phyloP scores from a whole-genome alignment of 306 rosid species.

The Neltuma alba region DNA sequence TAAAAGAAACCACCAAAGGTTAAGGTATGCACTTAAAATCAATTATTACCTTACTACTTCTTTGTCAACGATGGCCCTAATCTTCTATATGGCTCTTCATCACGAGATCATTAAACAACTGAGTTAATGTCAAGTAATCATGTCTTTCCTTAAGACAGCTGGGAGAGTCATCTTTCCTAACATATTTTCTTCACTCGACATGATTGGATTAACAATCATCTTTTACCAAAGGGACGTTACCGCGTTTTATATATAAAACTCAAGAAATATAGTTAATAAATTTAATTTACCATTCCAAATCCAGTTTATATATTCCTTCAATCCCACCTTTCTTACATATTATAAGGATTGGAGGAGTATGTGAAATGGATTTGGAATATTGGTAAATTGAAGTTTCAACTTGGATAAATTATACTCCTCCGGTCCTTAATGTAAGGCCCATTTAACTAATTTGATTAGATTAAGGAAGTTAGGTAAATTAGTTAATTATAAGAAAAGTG shows the following conservation, averaged over 20 bases:
- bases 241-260: neutral
- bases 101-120: neutral
- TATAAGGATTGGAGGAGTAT: too few relatives aligned
- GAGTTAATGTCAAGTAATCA: neutral
- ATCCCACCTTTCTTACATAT: too few relatives aligned
- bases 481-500: too few relatives aligned
- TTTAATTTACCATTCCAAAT: conserved; percentile 1
- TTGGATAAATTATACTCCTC: too few relatives aligned
- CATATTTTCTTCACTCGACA: neutral
- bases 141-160: neutral
- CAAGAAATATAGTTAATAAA: neutral
- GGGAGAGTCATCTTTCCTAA: neutral
- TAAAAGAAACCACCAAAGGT: neutral
- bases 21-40: neutral
- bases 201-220: conserved; percentile 2
- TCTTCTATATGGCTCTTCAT: neutral
- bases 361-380: too few relatives aligned
- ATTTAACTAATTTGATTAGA: too few relatives aligned
- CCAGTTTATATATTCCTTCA: neutral
- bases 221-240: neutral
- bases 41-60: neutral
- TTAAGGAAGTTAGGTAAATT: too few relatives aligned
- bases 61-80: neutral
- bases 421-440: too few relatives aligned
- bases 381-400: too few relatives aligned